Percentiles rank a stretch among this genome's conserved stretches.
These are phyloP conservation scores for Plasmodium yoelii DNA, from an alignment of 169 alveolate genomes.

Conservation along the genomic window DNA sequence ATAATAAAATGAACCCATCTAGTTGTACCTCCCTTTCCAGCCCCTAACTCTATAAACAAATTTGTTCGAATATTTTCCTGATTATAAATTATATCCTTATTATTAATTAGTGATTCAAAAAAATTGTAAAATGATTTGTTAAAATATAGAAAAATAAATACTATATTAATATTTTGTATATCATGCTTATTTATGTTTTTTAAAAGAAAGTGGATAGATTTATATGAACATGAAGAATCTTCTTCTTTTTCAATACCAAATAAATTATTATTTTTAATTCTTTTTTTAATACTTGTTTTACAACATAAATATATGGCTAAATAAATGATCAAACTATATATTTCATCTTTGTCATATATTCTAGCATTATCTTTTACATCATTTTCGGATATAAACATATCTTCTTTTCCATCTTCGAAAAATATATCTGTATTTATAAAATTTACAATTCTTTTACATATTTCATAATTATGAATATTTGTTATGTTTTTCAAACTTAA, in stretches of 20 bases:
- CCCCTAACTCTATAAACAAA: slow-evolving; percentile 53
- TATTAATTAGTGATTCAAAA: slow-evolving; percentile 9
- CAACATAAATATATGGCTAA: slow-evolving; percentile 39
- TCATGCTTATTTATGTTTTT: slow-evolving; percentile 57
- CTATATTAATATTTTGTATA: slow-evolving; percentile 58
- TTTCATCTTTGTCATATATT: slow-evolving; percentile 19
- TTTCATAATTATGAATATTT: slow-evolving; percentile 33
- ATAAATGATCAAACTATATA: slow-evolving; percentile 35
- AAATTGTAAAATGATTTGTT: slow-evolving; percentile 5
- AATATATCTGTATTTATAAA: slow-evolving; percentile 18
- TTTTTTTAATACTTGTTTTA: slow-evolving; percentile 38
- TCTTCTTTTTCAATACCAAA: slow-evolving; percentile 3
- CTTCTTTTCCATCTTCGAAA: neutral
- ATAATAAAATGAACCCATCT: slow-evolving; percentile 69
- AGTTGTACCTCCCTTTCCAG: slow-evolving; percentile 61
- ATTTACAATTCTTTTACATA: slow-evolving; percentile 19
- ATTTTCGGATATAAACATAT: neutral
- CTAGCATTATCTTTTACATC: neutral
- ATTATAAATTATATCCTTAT: neutral
- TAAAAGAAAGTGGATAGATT: slow-evolving; percentile 34
- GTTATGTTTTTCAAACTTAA: slow-evolving; percentile 21
- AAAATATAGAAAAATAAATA: slow-evolving; percentile 43
- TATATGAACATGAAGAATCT: neutral
- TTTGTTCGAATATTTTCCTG: neutral
- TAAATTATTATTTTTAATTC: slow-evolving; percentile 43